Evolutionary conservation across 1,139 yeast species (phyloP).

Genomic region (Debaryomyces robertsiae): DNA sequence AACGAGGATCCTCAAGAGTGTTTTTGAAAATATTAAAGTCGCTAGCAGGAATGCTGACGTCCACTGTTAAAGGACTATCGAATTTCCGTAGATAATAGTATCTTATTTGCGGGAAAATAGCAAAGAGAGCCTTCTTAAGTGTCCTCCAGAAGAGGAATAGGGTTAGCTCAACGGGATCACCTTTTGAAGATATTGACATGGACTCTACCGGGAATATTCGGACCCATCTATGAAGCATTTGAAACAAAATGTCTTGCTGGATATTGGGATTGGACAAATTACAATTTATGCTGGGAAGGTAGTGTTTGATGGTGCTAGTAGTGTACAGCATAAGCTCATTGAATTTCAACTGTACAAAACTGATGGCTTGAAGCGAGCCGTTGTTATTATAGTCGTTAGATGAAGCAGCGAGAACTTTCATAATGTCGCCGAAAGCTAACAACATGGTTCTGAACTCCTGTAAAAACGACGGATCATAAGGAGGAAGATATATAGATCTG

Average conservation of each 20-base stretch:
- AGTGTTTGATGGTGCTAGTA: conserved; percentile 27
- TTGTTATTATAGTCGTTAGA: not conserved
- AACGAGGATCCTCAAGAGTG: conserved; percentile 22
- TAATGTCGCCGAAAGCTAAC: conserved; percentile 23
- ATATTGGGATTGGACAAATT: conserved; percentile 29
- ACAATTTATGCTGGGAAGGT: conserved; percentile 31
- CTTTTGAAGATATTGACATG: conserved; percentile 22
- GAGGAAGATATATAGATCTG: conserved; percentile 42
- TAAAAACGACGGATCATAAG: conserved; percentile 37
- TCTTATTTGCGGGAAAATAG: conserved; percentile 45
- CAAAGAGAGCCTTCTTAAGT: conserved; percentile 38
- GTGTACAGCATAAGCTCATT: conserved; percentile 29
- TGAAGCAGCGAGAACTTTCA: conserved; percentile 1
- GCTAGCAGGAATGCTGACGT: conserved; percentile 31
- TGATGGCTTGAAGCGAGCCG: conserved; percentile 8
- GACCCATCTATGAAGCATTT: conserved; percentile 44
- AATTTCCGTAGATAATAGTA: conserved; percentile 46
- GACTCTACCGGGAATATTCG: conserved; percentile 37
- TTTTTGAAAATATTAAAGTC: conserved; percentile 31
- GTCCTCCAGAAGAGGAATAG: conserved; percentile 38
- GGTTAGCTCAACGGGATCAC: conserved; percentile 37
- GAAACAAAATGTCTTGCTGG: conserved; percentile 41
- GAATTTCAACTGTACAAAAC: conserved; percentile 25
- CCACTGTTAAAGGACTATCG: conserved; percentile 46
- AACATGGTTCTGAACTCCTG: conserved; percentile 31